Conservation (phyloP, 345 rosid species). For the Luvunga scandens region DNA sequence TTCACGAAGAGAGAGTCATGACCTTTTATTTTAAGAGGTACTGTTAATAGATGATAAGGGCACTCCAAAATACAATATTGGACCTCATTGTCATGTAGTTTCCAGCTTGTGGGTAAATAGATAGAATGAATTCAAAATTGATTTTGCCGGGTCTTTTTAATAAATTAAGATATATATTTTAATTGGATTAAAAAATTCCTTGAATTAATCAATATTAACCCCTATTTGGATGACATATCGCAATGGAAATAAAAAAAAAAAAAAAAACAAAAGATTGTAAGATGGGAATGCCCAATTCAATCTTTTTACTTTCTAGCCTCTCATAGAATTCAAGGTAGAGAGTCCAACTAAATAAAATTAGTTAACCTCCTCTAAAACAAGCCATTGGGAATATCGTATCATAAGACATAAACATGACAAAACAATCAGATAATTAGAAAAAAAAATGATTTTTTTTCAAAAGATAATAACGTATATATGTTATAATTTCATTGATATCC, state of each 20-base stretch:
- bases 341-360: no score
- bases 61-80: not conserved
- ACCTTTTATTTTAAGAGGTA: not conserved
- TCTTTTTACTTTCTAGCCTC: no score
- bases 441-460: not conserved
- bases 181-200: not conserved
- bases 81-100: not conserved
- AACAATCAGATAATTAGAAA: not conserved
- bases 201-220: not conserved
- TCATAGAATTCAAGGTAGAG: no score
- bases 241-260: not conserved
- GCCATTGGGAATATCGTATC: no score
- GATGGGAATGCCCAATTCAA: no score
- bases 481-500: not conserved
- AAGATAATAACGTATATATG: no score
- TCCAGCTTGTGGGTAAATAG: not conserved
- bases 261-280: no score
- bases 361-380: no score
- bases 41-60: not conserved
- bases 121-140: not conserved
- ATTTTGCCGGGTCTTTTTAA: not conserved
- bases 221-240: not conserved
- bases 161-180: not conserved
- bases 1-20: not conserved
- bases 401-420: not conserved